Conservation (phyloP, 345 rosid genomes). For the Euclidium syriacum region DNA sequence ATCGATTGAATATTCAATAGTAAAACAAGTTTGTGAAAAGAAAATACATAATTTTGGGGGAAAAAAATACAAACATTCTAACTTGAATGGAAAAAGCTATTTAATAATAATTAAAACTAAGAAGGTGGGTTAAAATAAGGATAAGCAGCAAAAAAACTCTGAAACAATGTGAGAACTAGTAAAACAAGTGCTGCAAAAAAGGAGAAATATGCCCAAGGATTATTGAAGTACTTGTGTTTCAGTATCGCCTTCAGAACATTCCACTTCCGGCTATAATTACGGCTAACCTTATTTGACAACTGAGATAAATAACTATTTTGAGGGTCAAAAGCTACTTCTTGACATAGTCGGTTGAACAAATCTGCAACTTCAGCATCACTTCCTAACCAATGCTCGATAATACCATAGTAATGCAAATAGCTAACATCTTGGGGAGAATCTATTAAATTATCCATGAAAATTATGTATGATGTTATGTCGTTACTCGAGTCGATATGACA, state of each 20-base stretch:
- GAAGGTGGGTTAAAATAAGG: conserved; percentile 55
- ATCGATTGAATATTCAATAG: no score
- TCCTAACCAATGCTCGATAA: conserved; percentile 85
- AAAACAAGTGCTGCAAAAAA: conserved; percentile 57
- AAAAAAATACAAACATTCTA: not conserved
- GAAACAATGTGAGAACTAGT: conserved; percentile 62
- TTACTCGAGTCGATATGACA: conserved; percentile 77
- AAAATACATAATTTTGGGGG: not conserved
- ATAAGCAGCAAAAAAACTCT: conserved; percentile 61
- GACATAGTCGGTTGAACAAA: conserved; percentile 68
- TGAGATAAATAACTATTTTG: conserved; percentile 56
- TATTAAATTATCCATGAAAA: conserved; percentile 87
- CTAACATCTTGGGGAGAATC: conserved; percentile 67
- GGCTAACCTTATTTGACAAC: conserved; percentile 54
- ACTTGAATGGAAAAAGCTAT: not conserved
- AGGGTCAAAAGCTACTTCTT: conserved; percentile 74
- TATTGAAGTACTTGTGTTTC: conserved; percentile 72
- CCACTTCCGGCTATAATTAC: conserved; percentile 64
- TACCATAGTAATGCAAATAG: conserved; percentile 69
- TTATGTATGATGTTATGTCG: conserved; percentile 68
- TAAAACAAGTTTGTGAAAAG: not conserved
- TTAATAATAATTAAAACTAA: conserved; percentile 14
- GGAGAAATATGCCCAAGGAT: conserved; percentile 81
- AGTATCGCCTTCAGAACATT: conserved; percentile 67
- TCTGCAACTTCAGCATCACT: conserved; percentile 76